A percentile compares a stretch with the other conserved stretches of the same genome.
These are phyloP conservation scores for Chimonanthus salicifolius DNA, from an alignment of 164 flowering plant genomes.

Conservation along the genomic window DNA sequence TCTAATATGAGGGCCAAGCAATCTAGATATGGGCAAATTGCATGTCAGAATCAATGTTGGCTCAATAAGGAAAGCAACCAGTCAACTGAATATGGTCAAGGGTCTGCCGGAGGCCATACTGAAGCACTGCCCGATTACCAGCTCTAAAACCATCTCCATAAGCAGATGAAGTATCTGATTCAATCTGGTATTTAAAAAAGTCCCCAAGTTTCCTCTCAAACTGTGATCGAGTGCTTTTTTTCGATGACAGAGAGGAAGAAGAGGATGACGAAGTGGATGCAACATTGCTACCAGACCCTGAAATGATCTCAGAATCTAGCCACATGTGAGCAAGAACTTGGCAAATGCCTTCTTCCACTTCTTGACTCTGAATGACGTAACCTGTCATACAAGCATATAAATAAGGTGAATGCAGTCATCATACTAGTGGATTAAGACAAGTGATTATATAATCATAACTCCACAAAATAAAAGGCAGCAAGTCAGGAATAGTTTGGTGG, in stretches of 20 bases:
- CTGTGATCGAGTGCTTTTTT: constrained; percentile 47
- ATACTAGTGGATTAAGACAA: too few relatives aligned
- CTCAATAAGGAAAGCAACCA: constrained; percentile 56
- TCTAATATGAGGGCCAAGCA: constrained; percentile 17
- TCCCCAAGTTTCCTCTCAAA: constrained; percentile 83
- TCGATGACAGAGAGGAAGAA: constrained; percentile 32
- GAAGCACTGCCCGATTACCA: constrained; percentile 64
- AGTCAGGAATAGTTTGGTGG: too few relatives aligned
- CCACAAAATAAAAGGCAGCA: too few relatives aligned
- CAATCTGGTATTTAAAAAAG: constrained; percentile 89
- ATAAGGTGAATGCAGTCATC: too few relatives aligned
- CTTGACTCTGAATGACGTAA: constrained; percentile 60
- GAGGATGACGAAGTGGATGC: constrained; percentile 46
- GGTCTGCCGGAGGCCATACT: constrained; percentile 63
- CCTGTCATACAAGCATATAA: constrained; percentile 34
- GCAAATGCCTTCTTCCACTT: constrained; percentile 95
- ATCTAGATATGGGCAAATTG: neutral
- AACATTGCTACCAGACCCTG: constrained; percentile 39
- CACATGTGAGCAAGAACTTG: constrained; percentile 96
- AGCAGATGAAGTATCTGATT: constrained; percentile 74
- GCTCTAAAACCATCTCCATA: constrained; percentile 92
- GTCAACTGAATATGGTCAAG: constrained; percentile 78
- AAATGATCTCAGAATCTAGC: constrained; percentile 58
- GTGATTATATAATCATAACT: too few relatives aligned
- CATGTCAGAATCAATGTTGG: neutral